A percentile compares a stretch with the other conserved stretches of the same genome.
Evolutionary conservation across 306 rosid species (phyloP).

Genomic region (Fragaria ananassa): DNA sequence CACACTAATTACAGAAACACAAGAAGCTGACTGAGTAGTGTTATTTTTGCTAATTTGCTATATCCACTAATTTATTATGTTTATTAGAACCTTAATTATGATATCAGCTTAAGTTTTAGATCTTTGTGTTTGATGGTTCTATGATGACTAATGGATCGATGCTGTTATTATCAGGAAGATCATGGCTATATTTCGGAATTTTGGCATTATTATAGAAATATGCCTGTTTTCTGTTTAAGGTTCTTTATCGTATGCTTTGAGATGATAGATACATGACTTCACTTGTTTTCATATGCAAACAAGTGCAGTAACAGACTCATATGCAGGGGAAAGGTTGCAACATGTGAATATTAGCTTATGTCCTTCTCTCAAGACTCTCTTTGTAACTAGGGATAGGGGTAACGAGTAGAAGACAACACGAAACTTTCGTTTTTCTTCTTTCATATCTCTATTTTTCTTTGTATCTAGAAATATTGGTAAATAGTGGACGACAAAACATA

Average conservation of each 20-base stretch:
- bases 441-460: neutral
- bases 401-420: constrained; percentile 2
- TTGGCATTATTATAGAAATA: neutral
- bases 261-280: neutral
- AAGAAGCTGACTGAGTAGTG: neutral
- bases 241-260: neutral
- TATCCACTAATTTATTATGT: neutral
- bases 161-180: neutral
- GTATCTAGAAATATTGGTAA: neutral
- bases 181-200: neutral
- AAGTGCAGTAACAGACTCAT: constrained; percentile 10
- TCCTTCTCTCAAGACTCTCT: constrained; percentile 1
- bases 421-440: neutral
- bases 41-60: neutral
- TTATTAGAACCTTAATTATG: neutral
- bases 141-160: neutral
- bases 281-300: constrained; percentile 22
- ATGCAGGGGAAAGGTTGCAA: neutral
- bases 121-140: neutral
- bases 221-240: constrained; percentile 1
- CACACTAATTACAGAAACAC: neutral
- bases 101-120: neutral
- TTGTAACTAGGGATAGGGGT: neutral
- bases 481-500: neutral
- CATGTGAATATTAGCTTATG: constrained; percentile 29